phyloP scores from a whole-genome alignment of 75 land plant species.

The Cunninghamia lanceolata region DNA sequence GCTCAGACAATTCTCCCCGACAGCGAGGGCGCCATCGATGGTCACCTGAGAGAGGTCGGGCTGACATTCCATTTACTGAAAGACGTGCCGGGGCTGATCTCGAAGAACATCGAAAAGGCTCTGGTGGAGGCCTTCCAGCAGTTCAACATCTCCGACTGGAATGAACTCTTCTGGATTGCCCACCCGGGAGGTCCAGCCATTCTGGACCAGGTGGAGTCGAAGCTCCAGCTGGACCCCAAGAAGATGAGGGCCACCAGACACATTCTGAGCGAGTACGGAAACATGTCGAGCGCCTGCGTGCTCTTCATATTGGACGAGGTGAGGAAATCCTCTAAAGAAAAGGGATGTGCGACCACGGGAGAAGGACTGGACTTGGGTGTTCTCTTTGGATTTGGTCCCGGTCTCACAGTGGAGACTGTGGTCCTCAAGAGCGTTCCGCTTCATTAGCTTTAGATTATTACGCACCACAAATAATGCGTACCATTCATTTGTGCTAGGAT shows the following conservation, averaged over 20 bases:
- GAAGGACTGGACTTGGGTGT: slow-evolving; percentile 47
- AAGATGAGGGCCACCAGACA: slow-evolving; percentile 33
- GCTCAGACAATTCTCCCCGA: slow-evolving; percentile 30
- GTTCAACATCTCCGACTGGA: slow-evolving; percentile 15
- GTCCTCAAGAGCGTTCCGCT: too few relatives aligned
- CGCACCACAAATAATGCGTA: too few relatives aligned
- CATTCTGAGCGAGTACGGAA: slow-evolving; percentile 40
- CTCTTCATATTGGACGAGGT: slow-evolving; percentile 47
- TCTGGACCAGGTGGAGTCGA: slow-evolving; percentile 31
- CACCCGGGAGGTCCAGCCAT: slow-evolving; percentile 37
- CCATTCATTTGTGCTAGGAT: too few relatives aligned
- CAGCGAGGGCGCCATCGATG: slow-evolving; percentile 24
- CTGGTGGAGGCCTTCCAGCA: slow-evolving; percentile 21
- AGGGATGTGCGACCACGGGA: slow-evolving; percentile 33
- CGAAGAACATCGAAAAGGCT: slow-evolving; percentile 33
- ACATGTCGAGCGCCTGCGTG: slow-evolving; percentile 53
- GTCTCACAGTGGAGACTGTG: slow-evolving; percentile 42
- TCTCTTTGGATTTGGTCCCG: slow-evolving; percentile 46
- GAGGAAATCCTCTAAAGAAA: slow-evolving; percentile 31
- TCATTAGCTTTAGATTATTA: too few relatives aligned
- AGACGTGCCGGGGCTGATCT: slow-evolving; percentile 36
- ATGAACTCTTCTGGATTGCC: slow-evolving; percentile 28
- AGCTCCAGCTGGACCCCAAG: slow-evolving; percentile 26
- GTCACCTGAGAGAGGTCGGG: slow-evolving; percentile 32
- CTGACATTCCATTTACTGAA: slow-evolving; percentile 22